These are phyloP conservation scores for Russula sp. DNA, from an alignment of 768 basidiomycete genomes.

Conservation along the genomic window DNA sequence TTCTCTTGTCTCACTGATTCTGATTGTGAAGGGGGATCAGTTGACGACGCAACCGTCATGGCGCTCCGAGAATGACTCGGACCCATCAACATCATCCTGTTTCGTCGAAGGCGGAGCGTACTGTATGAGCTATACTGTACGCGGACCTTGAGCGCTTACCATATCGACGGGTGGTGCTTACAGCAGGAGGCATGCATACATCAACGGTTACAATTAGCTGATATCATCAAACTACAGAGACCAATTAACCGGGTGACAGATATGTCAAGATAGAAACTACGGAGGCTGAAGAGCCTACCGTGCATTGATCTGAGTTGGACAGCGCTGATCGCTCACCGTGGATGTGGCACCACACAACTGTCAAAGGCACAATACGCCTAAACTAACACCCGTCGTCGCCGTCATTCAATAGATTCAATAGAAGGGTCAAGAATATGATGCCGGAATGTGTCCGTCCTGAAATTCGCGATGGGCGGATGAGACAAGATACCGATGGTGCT, in stretches of 20 bases:
- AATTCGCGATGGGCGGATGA: background rate
- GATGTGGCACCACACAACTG: background rate
- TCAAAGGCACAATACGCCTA: background rate
- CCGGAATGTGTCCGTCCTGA: background rate
- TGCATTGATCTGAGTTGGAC: slow-evolving; percentile 1
- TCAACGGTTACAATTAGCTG: background rate
- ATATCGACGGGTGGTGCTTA: slow-evolving; percentile 7
- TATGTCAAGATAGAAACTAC: background rate
- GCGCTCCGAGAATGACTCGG: background rate
- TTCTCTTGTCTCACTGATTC: background rate
- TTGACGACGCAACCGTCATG: background rate
- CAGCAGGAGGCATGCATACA: background rate
- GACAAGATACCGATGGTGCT: slow-evolving; percentile 2
- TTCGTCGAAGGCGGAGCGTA: background rate
- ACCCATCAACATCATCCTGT: slow-evolving; percentile 1
- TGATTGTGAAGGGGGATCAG: background rate
- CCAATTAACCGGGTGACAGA: background rate
- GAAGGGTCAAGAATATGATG: background rate
- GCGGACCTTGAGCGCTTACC: background rate
- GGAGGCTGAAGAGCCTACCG: background rate
- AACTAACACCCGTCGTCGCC: background rate
- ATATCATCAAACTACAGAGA: background rate
- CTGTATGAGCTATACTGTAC: background rate
- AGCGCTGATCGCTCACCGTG: background rate
- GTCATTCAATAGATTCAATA: background rate